phyloP scores from a whole-genome alignment of 805 yeast species.

The Candida cerambycidarum region DNA sequence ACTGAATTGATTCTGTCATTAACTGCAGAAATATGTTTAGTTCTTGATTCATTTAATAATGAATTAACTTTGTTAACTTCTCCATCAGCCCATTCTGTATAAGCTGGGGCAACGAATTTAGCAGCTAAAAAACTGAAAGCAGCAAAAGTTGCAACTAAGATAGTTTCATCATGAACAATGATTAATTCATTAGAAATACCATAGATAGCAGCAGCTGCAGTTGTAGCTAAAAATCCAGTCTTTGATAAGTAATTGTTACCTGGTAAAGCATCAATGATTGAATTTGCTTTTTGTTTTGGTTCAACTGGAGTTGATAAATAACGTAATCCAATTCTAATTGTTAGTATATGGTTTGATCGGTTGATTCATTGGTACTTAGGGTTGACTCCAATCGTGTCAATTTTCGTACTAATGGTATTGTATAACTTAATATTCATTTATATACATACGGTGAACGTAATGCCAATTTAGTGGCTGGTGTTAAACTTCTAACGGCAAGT shows the following conservation, averaged over 20 bases:
- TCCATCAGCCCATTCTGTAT: constrained; percentile 90
- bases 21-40: constrained; percentile 88
- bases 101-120: constrained; percentile 90
- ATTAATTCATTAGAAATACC: constrained; percentile 92
- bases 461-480: constrained; percentile 41
- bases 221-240: constrained; percentile 93
- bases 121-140: constrained; percentile 74
- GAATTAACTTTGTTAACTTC: constrained; percentile 79
- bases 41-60: constrained; percentile 83
- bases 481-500: constrained; percentile 43
- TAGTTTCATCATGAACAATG: constrained; percentile 92
- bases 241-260: constrained; percentile 85
- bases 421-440: too few species aligned
- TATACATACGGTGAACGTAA: constrained; percentile 45
- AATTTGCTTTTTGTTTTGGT: constrained; percentile 87
- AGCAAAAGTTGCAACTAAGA: constrained; percentile 75
- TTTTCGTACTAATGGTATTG: too few species aligned
- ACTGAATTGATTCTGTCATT: constrained; percentile 89
- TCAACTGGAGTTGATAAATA: constrained; percentile 68
- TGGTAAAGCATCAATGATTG: constrained; percentile 90
- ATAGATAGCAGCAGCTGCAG: constrained; percentile 90
- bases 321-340: constrained; percentile 63
- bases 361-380: not conserved
- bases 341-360: constrained; percentile 26
- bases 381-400: too few species aligned